phyloP scores from a whole-genome alignment of 345 rosid species.

The Dipteronia dyeriana region DNA sequence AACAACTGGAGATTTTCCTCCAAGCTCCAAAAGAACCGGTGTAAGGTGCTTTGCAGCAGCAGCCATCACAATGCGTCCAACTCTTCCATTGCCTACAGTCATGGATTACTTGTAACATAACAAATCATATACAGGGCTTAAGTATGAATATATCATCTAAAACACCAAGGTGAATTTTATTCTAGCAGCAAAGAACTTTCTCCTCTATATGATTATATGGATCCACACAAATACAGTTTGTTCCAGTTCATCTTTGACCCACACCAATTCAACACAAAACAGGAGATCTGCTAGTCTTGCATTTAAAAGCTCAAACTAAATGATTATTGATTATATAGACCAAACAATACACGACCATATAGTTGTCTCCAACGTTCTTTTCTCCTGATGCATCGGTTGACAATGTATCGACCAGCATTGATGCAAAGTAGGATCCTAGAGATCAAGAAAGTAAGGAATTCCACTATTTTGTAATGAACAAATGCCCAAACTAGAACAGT shows the following conservation, averaged over 20 bases:
- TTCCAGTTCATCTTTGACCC: neutral
- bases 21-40: constrained; percentile 90
- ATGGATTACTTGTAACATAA: constrained; percentile 7
- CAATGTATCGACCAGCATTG: neutral
- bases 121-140: neutral
- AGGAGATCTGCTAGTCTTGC: neutral
- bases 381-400: neutral
- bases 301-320: neutral
- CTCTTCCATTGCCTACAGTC: constrained; percentile 66
- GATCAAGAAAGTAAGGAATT: neutral
- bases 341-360: neutral
- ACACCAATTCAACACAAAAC: neutral
- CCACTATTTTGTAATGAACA: neutral
- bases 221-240: neutral
- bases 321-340: neutral
- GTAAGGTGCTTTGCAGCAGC: constrained; percentile 98
- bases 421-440: neutral
- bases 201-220: neutral
- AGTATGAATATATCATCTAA: constrained; percentile 1
- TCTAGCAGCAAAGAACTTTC: constrained; percentile 6
- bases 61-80: constrained; percentile 81
- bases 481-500: neutral
- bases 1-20: constrained; percentile 90
- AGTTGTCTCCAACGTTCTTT: neutral
- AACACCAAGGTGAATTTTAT: constrained; percentile 10